A percentile compares a stretch with the other conserved stretches of the same genome.
Evolutionary conservation across 2,329 filamentous ascomycete species (phyloP).

Genomic region (Sclerotinia trifoliorum): DNA sequence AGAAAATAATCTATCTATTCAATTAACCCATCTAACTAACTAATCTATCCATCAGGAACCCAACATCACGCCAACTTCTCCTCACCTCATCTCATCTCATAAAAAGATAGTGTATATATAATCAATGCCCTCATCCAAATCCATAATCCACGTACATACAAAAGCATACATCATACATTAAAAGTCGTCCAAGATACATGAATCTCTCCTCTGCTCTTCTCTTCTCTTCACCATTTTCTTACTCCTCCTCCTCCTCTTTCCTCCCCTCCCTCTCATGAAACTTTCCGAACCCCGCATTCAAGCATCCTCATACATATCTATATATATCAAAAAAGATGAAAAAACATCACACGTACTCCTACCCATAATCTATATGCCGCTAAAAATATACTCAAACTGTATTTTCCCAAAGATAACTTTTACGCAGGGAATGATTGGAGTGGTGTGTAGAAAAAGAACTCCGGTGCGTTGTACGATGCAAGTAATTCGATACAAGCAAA

Average conservation of each 20-base stretch:
- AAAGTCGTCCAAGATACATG: neutral
- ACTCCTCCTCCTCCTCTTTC: no score
- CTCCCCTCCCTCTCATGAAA: neutral
- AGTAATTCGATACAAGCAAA: neutral
- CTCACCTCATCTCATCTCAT: no score
- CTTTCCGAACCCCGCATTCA: no score
- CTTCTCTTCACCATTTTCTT: neutral
- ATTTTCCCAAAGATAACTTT: neutral
- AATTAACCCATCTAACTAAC: no score
- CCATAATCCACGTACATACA: no score
- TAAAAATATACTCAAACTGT: neutral
- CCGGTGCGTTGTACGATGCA: neutral
- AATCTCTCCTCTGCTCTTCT: neutral
- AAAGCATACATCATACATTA: neutral
- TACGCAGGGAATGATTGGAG: neutral
- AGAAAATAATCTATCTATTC: no score
- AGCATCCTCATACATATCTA: neutral
- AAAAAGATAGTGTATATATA: no score
- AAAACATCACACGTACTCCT: no score
- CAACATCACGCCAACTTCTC: no score
- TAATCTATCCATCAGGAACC: no score
- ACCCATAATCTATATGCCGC: neutral
- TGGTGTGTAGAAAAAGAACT: neutral
- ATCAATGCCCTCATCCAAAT: no score
- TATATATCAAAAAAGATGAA: neutral